phyloP scores from a whole-genome alignment of 2,329 filamentous ascomycete species.

The Cercospora sesami region DNA sequence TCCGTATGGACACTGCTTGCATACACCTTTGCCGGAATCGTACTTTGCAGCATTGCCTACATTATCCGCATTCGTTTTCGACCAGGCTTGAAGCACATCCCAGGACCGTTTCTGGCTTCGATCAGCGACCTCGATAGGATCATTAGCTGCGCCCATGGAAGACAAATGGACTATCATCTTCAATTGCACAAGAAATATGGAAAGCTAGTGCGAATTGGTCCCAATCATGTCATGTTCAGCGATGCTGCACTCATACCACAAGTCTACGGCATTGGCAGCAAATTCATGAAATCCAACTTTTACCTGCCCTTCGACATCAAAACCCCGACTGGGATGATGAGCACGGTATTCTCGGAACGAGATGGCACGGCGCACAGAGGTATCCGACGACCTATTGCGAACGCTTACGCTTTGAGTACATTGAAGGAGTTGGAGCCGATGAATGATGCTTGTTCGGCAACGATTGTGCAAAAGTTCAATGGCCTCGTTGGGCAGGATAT shows the following conservation, averaged over 20 bases:
- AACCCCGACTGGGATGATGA: constrained; percentile 20
- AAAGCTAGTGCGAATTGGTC: constrained; percentile 70
- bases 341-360: constrained; percentile 42
- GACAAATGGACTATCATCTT: constrained; percentile 57
- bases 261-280: constrained; percentile 57
- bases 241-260: constrained; percentile 65
- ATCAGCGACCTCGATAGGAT: constrained; percentile 49
- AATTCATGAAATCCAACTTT: constrained; percentile 24
- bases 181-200: constrained; percentile 67
- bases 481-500: constrained; percentile 22
- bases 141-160: constrained; percentile 67
- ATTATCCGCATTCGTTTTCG: constrained; percentile 18
- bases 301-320: constrained; percentile 28
- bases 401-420: constrained; percentile 29
- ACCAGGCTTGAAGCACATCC: constrained; percentile 44
- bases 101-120: constrained; percentile 53
- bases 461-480: constrained; percentile 27
- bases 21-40: not conserved
- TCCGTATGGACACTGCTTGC: not conserved
- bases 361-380: constrained; percentile 46
- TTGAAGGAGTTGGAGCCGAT: constrained; percentile 31
- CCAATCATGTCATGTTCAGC: constrained; percentile 70
- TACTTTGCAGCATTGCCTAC: constrained; percentile 1
- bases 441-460: constrained; percentile 30
- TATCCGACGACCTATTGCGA: constrained; percentile 37